These are phyloP conservation scores for Flaveria ramosissima DNA, from an alignment of 129 eudicot genomes.

Conservation along the genomic window DNA sequence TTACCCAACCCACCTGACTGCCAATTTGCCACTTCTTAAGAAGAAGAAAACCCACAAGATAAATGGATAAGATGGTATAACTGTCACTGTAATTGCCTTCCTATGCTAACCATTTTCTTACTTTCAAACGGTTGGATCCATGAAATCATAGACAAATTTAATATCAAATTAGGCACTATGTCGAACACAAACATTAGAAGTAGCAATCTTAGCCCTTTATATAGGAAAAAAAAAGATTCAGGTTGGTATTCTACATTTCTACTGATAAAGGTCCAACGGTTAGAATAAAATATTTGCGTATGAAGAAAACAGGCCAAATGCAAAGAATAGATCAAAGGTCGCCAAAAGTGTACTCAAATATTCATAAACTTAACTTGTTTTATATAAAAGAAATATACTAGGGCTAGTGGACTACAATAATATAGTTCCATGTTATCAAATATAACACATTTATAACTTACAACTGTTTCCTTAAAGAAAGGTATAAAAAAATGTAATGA, in stretches of 20 bases:
- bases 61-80: neutral
- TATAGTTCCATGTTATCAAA: neutral
- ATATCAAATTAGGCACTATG: neutral
- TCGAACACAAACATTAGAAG: neutral
- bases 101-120: conserved; percentile 8
- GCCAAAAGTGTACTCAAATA: neutral
- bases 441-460: neutral
- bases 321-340: neutral
- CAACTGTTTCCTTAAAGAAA: neutral
- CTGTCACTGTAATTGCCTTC: neutral
- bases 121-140: neutral
- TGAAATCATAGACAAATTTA: neutral
- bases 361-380: neutral
- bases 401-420: neutral
- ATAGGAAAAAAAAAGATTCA: neutral
- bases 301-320: neutral
- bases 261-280: neutral
- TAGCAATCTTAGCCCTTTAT: neutral
- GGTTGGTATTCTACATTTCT: neutral
- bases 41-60: neutral
- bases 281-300: neutral
- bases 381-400: neutral
- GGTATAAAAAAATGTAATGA: neutral
- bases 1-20: neutral
- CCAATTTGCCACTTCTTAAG: neutral